Conservation (phyloP, 768 basidiomycete species). For the Suillus variegatus region DNA sequence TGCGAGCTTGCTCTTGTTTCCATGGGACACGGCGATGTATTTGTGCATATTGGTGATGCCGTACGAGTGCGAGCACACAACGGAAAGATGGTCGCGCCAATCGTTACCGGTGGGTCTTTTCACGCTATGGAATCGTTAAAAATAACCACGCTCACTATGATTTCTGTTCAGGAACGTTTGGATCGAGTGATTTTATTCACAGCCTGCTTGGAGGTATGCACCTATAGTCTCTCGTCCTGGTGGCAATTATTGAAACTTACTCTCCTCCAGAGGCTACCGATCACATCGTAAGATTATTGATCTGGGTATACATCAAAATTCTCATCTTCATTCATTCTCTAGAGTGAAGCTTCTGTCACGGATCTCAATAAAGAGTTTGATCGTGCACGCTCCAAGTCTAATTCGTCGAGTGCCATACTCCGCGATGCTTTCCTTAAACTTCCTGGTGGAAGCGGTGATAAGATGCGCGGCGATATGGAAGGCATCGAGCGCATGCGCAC, state of each 20-base stretch:
- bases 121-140: not conserved
- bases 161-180: slow-evolving; percentile 59
- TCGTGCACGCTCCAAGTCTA: slow-evolving; percentile 61
- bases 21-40: slow-evolving; percentile 76
- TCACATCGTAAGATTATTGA: slow-evolving; percentile 47
- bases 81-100: slow-evolving; percentile 74
- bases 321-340: slow-evolving; percentile 5
- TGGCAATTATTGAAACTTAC: not conserved
- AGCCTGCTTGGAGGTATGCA: slow-evolving; percentile 70
- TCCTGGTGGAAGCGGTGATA: slow-evolving; percentile 60
- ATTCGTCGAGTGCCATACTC: slow-evolving; percentile 44
- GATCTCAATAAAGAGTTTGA: slow-evolving; percentile 82
- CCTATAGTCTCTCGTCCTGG: not conserved
- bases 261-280: slow-evolving; percentile 54
- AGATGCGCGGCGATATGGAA: slow-evolving; percentile 76
- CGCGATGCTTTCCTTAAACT: slow-evolving; percentile 62
- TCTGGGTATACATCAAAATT: slow-evolving; percentile 1
- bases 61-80: slow-evolving; percentile 74
- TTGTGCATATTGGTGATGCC: slow-evolving; percentile 84
- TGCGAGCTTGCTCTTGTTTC: slow-evolving; percentile 79
- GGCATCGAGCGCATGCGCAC: slow-evolving; percentile 69
- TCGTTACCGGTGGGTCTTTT: slow-evolving; percentile 64
- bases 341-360: slow-evolving; percentile 71
- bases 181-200: slow-evolving; percentile 76
- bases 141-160: not conserved